Percentiles rank a stretch among this genome's conserved stretches.
Evolutionary conservation across 2,329 filamentous ascomycete species (phyloP).

Genomic region (Fusarium sp.): DNA sequence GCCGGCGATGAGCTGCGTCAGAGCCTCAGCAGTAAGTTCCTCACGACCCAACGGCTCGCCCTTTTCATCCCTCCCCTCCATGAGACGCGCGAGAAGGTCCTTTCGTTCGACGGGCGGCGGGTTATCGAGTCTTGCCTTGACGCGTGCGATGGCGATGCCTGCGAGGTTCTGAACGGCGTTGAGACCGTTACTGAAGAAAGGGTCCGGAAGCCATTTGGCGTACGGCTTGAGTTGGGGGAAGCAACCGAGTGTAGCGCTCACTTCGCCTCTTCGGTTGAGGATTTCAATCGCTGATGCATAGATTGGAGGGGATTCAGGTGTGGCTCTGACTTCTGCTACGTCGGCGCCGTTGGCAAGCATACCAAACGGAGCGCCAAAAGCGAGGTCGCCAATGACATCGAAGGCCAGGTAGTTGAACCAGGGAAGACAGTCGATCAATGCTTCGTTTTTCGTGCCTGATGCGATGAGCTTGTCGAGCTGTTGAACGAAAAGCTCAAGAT

Average conservation of each 20-base stretch:
- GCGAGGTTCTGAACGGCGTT: slow-evolving; percentile 82
- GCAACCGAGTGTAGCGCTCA: slow-evolving; percentile 82
- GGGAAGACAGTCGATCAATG: slow-evolving; percentile 76
- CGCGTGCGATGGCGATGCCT: slow-evolving; percentile 87
- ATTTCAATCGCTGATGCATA: slow-evolving; percentile 87
- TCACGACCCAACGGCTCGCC: slow-evolving; percentile 79
- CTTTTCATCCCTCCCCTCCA: slow-evolving; percentile 85
- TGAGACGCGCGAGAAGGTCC: slow-evolving; percentile 83
- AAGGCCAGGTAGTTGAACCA: slow-evolving; percentile 75
- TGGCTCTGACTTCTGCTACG: slow-evolving; percentile 76
- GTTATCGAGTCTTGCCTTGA: slow-evolving; percentile 77
- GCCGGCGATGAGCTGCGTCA: slow-evolving; percentile 88
- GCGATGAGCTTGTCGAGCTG: slow-evolving; percentile 75
- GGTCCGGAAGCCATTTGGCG: slow-evolving; percentile 82
- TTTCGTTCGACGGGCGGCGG: slow-evolving; percentile 74
- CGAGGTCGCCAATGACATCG: slow-evolving; percentile 60
- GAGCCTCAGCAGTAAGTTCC: slow-evolving; percentile 87
- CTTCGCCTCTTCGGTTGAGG: slow-evolving; percentile 87
- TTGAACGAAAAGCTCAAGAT: slow-evolving; percentile 77
- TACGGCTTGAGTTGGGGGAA: slow-evolving; percentile 80
- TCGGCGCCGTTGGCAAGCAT: slow-evolving; percentile 84
- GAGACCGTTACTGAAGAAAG: slow-evolving; percentile 82
- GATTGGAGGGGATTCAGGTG: slow-evolving; percentile 68
- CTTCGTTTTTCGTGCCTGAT: slow-evolving; percentile 61
- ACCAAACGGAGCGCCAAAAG: slow-evolving; percentile 62